Conservation (phyloP, 345 rosid species). For the Eutrema heterophyllum region DNA sequence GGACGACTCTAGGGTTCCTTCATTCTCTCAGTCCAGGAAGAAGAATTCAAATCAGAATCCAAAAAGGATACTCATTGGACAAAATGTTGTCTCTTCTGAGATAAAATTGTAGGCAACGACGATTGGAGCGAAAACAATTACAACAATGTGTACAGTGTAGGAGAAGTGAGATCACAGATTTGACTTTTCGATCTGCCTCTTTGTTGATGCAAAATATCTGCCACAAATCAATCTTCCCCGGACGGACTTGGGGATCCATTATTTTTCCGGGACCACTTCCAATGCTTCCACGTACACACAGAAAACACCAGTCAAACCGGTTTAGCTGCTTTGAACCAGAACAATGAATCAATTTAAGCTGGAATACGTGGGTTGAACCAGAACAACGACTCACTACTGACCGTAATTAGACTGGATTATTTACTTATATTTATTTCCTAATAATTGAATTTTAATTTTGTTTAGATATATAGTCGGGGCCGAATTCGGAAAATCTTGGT, state of each 20-base stretch:
- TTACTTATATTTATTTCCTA: too few species aligned
- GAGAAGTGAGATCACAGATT: not conserved
- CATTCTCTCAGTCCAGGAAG: slow-evolving; percentile 1
- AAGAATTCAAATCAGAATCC: not conserved
- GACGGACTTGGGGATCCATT: slow-evolving; percentile 11
- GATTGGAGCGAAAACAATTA: not conserved
- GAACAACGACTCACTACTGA: not conserved
- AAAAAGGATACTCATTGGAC: not conserved
- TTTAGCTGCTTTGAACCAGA: not conserved
- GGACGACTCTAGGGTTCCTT: not conserved
- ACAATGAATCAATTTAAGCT: not conserved
- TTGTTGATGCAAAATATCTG: slow-evolving; percentile 5
- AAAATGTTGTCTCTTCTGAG: not conserved
- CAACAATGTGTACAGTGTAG: not conserved
- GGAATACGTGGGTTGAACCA: not conserved
- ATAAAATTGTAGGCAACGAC: not conserved
- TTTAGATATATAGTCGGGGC: too few species aligned
- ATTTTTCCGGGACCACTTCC: slow-evolving; percentile 10
- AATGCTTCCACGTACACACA: not conserved
- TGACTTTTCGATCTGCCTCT: not conserved
- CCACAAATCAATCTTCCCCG: not conserved
- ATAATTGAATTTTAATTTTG: not conserved
- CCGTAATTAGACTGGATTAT: not conserved
- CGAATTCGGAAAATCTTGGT: not conserved
- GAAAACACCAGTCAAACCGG: not conserved